phyloP scores from a whole-genome alignment of 2,329 filamentous ascomycete genomes.

The Madurella mycetomatis region DNA sequence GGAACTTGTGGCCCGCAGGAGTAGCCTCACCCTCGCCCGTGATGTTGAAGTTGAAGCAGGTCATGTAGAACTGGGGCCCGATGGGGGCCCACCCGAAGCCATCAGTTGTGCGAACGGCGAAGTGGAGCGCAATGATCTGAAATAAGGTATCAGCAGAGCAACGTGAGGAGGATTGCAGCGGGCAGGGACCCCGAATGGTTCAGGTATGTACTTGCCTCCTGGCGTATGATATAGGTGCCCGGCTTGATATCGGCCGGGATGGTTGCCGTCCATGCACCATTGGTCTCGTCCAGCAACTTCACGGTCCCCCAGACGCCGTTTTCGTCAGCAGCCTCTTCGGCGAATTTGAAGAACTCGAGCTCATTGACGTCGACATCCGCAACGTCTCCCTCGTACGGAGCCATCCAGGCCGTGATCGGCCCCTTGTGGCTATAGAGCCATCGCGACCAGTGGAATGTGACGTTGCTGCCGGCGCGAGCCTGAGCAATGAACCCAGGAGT shows the following conservation, averaged over 20 bases:
- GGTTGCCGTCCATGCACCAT: conserved; percentile 13
- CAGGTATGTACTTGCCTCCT: conserved; percentile 17
- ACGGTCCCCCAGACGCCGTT: conserved; percentile 12
- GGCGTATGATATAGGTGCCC: conserved; percentile 14
- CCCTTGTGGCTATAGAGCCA: conserved; percentile 19
- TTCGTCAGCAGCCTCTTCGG: conserved; percentile 10
- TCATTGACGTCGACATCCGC: conserved; percentile 10
- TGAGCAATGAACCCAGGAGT: conserved; percentile 11
- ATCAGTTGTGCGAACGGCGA: neutral
- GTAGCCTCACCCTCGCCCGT: conserved; percentile 13
- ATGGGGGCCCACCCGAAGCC: conserved; percentile 9
- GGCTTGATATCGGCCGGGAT: conserved; percentile 19
- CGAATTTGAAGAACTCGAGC: conserved; percentile 19
- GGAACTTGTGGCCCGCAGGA: conserved; percentile 14
- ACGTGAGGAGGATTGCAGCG: too few species aligned
- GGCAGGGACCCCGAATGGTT: too few species aligned
- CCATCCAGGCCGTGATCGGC: conserved; percentile 18
- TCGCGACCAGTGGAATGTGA: conserved; percentile 16
- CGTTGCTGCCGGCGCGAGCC: conserved; percentile 16
- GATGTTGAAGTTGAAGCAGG: conserved; percentile 21
- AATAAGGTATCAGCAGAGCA: too few species aligned
- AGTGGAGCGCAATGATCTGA: conserved; percentile 18
- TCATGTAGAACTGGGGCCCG: conserved; percentile 18
- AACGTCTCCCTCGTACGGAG: conserved; percentile 11
- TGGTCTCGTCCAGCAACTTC: conserved; percentile 12